Conservation (phyloP, 2,329 filamentous ascomycete species). For the Bertia moriformis region DNA sequence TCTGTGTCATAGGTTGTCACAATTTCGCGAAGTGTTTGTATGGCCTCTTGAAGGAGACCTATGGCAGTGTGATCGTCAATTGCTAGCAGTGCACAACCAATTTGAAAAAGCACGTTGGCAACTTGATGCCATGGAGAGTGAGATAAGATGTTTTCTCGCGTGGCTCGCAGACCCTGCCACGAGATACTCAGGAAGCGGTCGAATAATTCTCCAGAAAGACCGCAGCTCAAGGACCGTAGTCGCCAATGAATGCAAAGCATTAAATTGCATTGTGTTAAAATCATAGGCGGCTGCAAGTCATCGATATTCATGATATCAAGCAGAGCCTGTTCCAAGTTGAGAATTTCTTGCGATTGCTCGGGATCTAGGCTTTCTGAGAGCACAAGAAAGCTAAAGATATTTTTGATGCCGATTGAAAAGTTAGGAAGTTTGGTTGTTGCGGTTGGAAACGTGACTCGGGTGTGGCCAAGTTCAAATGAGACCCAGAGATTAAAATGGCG, state of each 20-base stretch:
- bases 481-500: conserved; percentile 44
- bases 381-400: conserved; percentile 35
- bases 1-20: conserved; percentile 26
- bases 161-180: conserved; percentile 26
- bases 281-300: conserved; percentile 23
- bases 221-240: conserved; percentile 30
- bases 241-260: conserved; percentile 38
- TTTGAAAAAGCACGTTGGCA: conserved; percentile 43
- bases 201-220: conserved; percentile 24
- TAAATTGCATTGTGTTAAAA: conserved; percentile 36
- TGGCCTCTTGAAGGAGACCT: conserved; percentile 29
- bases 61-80: conserved; percentile 35
- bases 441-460: conserved; percentile 27
- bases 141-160: conserved; percentile 25
- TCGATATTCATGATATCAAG: conserved; percentile 20
- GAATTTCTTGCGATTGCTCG: conserved; percentile 21
- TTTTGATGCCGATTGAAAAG: conserved; percentile 24
- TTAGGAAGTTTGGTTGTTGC: conserved; percentile 25
- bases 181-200: conserved; percentile 30
- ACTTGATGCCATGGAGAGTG: conserved; percentile 41
- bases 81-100: conserved; percentile 36
- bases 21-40: conserved; percentile 28
- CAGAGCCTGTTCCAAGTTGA: conserved; percentile 26
- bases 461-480: conserved; percentile 41
- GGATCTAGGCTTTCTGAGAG: conserved; percentile 38